These are phyloP conservation scores for Actinomortierella ambigua DNA, from an alignment of 371 early-diverging fungal species.

Conservation along the genomic window DNA sequence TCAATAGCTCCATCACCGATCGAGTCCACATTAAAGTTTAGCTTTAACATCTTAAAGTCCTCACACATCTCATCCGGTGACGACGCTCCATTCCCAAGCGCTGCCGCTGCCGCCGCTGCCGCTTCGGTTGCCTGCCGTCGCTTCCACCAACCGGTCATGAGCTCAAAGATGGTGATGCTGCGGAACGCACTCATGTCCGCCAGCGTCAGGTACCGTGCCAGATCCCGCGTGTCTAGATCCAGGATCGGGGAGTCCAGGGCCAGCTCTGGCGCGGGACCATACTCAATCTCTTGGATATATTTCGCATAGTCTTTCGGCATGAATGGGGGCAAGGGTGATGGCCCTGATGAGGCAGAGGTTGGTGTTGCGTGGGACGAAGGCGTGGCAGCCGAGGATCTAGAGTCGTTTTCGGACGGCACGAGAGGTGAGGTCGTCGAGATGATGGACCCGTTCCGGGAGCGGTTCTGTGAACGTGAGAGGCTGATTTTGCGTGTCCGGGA, in stretches of 20 bases:
- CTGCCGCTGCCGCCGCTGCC: background rate
- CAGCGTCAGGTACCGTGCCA: constrained; percentile 55
- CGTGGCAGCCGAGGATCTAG: no score
- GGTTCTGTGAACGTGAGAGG: constrained; percentile 18
- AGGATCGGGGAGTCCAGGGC: constrained; percentile 32
- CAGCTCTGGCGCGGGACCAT: constrained; percentile 29
- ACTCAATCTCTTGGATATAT: constrained; percentile 11
- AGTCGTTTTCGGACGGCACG: no score
- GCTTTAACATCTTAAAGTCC: no score
- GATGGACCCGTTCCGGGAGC: background rate
- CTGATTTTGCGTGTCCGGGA: constrained; percentile 39
- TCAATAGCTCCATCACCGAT: constrained; percentile 49
- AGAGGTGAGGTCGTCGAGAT: no score
- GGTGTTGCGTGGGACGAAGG: constrained; percentile 4
- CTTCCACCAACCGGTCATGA: constrained; percentile 49
- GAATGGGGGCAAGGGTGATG: constrained; percentile 2
- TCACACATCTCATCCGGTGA: background rate
- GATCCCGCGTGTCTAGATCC: constrained; percentile 44
- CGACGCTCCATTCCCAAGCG: no score
- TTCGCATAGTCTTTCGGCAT: background rate
- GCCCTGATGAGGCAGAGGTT: background rate
- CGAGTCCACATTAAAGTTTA: constrained; percentile 9
- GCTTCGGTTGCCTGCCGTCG: constrained; percentile 24
- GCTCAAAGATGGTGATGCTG: constrained; percentile 50
- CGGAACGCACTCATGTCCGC: constrained; percentile 52